These are phyloP conservation scores for Heterotrichella gracilis DNA, from an alignment of 352 stramenopile genomes.

Conservation along the genomic window DNA sequence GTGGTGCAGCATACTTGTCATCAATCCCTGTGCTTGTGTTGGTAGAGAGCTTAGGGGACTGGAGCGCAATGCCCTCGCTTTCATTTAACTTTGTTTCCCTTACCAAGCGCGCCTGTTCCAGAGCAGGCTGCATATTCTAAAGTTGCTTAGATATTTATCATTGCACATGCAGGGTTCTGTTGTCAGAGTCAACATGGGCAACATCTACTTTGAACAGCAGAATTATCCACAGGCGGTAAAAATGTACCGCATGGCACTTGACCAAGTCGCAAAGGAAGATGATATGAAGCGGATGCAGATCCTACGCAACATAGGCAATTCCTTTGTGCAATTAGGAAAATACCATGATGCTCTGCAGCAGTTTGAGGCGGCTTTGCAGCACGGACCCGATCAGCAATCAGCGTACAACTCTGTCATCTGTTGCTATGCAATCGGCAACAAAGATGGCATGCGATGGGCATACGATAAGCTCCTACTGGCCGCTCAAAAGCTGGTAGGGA, in stretches of 20 bases:
- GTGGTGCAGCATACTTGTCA: no score
- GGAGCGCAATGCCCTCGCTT: no score
- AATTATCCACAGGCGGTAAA: constrained; percentile 64
- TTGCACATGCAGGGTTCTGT: no score
- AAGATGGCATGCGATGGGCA: constrained; percentile 53
- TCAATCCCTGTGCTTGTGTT: no score
- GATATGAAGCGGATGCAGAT: constrained; percentile 73
- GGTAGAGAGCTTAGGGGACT: no score
- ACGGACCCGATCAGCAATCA: constrained; percentile 56
- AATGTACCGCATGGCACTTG: constrained; percentile 80
- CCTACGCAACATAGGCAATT: constrained; percentile 70
- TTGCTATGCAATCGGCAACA: constrained; percentile 69
- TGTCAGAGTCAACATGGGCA: constrained; percentile 81
- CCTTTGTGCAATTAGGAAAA: constrained; percentile 56
- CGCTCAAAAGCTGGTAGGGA: no score
- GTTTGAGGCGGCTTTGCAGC: constrained; percentile 66
- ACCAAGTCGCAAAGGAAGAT: constrained; percentile 61
- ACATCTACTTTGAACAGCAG: constrained; percentile 76
- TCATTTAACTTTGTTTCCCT: no score
- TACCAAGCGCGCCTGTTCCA: no score
- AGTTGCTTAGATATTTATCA: no score
- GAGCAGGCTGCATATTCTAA: no score
- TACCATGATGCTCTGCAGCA: constrained; percentile 62
- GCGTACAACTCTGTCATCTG: constrained; percentile 83
- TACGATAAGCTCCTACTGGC: constrained; percentile 51